These are phyloP conservation scores for Phaeoacremonium minimum DNA, from an alignment of 2,329 filamentous ascomycete genomes.

Conservation along the genomic window DNA sequence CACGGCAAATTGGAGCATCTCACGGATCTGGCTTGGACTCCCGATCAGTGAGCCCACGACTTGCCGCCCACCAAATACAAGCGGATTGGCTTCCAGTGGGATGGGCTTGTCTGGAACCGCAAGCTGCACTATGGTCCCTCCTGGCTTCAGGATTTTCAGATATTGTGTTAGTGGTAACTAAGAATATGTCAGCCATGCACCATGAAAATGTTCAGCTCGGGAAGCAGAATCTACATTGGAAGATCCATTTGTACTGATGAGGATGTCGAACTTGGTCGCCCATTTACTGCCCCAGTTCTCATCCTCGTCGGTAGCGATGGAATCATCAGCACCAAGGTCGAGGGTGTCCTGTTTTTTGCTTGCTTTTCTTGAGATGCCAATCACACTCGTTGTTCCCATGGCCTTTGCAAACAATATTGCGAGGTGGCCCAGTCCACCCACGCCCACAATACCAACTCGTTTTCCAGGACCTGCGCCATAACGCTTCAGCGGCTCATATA, in stretches of 20 bases:
- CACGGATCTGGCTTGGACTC: constrained; percentile 51
- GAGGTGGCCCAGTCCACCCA: constrained; percentile 66
- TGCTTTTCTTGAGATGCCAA: constrained; percentile 49
- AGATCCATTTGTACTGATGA: constrained; percentile 50
- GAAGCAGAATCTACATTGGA: constrained; percentile 31
- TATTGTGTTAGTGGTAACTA: constrained; percentile 56
- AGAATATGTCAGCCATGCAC: too few species aligned
- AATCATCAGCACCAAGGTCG: constrained; percentile 51
- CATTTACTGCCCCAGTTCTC: constrained; percentile 51
- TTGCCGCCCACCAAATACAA: too few species aligned
- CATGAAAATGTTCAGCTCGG: too few species aligned
- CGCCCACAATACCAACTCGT: constrained; percentile 60
- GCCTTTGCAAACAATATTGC: constrained; percentile 65
- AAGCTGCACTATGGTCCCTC: constrained; percentile 62
- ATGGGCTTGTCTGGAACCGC: constrained; percentile 58
- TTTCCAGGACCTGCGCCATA: constrained; percentile 64
- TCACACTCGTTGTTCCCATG: constrained; percentile 55
- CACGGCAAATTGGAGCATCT: constrained; percentile 54
- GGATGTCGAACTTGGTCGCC: constrained; percentile 47
- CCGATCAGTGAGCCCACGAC: too few species aligned
- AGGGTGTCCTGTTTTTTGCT: constrained; percentile 48
- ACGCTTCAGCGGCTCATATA: constrained; percentile 56
- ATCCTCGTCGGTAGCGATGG: constrained; percentile 31
- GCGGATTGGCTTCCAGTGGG: constrained; percentile 66
- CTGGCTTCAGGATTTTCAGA: constrained; percentile 52